phyloP scores from a whole-genome alignment of 306 rosid genomes.

The Sechiopsis laciniata region DNA sequence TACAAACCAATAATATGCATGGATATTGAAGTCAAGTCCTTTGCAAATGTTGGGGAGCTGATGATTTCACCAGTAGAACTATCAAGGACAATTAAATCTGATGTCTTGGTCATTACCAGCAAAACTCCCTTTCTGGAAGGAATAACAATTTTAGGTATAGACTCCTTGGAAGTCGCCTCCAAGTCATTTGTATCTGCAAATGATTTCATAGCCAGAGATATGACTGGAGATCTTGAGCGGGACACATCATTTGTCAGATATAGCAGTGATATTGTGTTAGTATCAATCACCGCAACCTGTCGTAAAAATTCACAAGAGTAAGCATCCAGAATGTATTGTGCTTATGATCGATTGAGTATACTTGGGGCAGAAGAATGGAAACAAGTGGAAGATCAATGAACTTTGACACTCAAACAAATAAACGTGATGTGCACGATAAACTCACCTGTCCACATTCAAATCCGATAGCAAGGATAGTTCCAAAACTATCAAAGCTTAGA shows the following conservation, averaged over 20 bases:
- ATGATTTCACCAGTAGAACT: slow-evolving; percentile 43
- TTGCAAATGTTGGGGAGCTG: slow-evolving; percentile 36
- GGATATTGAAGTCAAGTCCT: slow-evolving; percentile 50
- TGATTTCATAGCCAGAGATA: slow-evolving; percentile 46
- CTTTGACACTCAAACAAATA: slow-evolving; percentile 1
- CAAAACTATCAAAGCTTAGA: slow-evolving; percentile 53
- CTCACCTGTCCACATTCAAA: slow-evolving; percentile 76
- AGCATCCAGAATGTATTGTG: slow-evolving; percentile 23
- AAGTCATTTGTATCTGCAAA: slow-evolving; percentile 37
- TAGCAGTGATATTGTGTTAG: slow-evolving; percentile 48
- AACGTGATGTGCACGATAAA: slow-evolving; percentile 20
- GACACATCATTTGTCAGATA: slow-evolving; percentile 50
- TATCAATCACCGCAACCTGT: slow-evolving; percentile 84
- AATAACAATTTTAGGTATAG: slow-evolving; percentile 36
- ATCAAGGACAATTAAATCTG: slow-evolving; percentile 46
- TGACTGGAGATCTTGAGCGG: slow-evolving; percentile 44
- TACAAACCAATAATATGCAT: slow-evolving; percentile 64
- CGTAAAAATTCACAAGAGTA: slow-evolving; percentile 29
- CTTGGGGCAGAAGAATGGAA: not conserved
- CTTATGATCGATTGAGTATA: slow-evolving; percentile 13
- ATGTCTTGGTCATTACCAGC: slow-evolving; percentile 48
- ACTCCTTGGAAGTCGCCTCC: slow-evolving; percentile 31
- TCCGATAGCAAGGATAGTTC: slow-evolving; percentile 60
- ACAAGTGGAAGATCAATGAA: not conserved
- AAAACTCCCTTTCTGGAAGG: slow-evolving; percentile 39